Percentiles rank a stretch among this genome's conserved stretches.
These are phyloP conservation scores for Suaeda aralocaspica DNA, from an alignment of 148 eudicot genomes.

Conservation along the genomic window DNA sequence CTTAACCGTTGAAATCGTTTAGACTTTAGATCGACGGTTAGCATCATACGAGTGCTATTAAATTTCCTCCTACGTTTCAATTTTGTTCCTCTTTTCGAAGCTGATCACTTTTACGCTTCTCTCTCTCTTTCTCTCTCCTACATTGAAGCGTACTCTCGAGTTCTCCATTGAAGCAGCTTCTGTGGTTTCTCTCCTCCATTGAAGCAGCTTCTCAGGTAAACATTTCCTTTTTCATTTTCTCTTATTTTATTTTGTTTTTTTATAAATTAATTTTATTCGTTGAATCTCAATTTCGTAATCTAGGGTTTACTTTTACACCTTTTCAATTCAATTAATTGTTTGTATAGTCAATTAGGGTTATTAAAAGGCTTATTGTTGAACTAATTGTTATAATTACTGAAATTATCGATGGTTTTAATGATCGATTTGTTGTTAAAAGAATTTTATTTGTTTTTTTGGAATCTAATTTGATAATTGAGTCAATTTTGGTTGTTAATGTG, in stretches of 20 bases:
- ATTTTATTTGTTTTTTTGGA: not conserved
- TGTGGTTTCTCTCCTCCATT: not conserved
- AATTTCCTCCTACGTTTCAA: not conserved
- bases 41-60: too few species aligned
- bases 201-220: not conserved
- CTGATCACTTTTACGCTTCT: not conserved
- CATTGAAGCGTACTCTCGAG: not conserved
- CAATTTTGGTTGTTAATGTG: not conserved
- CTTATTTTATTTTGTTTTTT: not conserved
- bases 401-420: not conserved
- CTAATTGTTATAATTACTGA: not conserved
- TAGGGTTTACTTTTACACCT: not conserved
- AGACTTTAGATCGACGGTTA: too few species aligned
- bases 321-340: too few species aligned
- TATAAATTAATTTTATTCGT: too few species aligned
- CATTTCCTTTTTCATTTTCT: too few species aligned
- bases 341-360: not conserved
- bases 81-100: not conserved
- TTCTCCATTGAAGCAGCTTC: not conserved
- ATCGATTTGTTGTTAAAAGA: not conserved
- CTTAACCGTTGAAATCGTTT: too few species aligned
- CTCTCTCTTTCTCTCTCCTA: not conserved
- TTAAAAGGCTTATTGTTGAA: not conserved
- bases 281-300: not conserved
- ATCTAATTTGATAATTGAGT: not conserved